Percentiles rank a stretch among this genome's conserved stretches.
These are phyloP conservation scores for Picea sitchensis DNA, from an alignment of 75 land plant genomes.

Conservation along the genomic window DNA sequence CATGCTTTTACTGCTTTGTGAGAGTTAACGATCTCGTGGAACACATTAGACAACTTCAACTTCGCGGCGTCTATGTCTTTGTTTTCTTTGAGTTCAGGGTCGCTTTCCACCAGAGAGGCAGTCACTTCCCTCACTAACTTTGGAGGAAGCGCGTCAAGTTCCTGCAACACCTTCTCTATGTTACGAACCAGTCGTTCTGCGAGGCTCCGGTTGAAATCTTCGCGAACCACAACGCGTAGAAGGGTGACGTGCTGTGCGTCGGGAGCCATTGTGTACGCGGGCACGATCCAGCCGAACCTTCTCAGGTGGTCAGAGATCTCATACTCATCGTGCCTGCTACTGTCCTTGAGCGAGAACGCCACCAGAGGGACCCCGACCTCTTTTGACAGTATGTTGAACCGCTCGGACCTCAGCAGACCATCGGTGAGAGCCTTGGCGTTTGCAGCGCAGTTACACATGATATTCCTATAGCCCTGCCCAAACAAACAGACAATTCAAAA, in stretches of 20 bases:
- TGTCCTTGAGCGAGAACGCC: slow-evolving; percentile 47
- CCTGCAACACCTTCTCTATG: slow-evolving; percentile 31
- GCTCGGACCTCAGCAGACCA: slow-evolving; percentile 29
- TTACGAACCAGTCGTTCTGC: slow-evolving; percentile 40
- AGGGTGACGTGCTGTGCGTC: slow-evolving; percentile 40
- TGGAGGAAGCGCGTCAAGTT: slow-evolving; percentile 25
- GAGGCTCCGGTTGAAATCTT: slow-evolving; percentile 49
- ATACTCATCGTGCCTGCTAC: slow-evolving; percentile 28
- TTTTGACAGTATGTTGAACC: slow-evolving; percentile 47
- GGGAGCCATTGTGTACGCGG: slow-evolving; percentile 66
- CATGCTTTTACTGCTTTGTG: too few species aligned
- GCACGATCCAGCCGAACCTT: slow-evolving; percentile 59
- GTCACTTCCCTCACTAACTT: not conserved
- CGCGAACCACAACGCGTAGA: slow-evolving; percentile 54
- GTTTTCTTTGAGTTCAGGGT: not conserved
- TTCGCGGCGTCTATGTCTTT: too few species aligned
- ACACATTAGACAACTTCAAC: too few species aligned
- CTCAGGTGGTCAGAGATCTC: slow-evolving; percentile 41
- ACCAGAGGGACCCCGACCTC: slow-evolving; percentile 50
- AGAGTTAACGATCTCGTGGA: too few species aligned
- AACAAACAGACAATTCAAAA: not conserved
- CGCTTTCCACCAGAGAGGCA: not conserved
- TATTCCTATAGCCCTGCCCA: slow-evolving; percentile 40
- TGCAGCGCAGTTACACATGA: slow-evolving; percentile 40
- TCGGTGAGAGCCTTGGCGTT: slow-evolving; percentile 39